Evolutionary conservation across 305 asterid genomes (phyloP), one percentile per base, ranked within the genome.

Genomic region (Fraxinus platypoda): DNA sequence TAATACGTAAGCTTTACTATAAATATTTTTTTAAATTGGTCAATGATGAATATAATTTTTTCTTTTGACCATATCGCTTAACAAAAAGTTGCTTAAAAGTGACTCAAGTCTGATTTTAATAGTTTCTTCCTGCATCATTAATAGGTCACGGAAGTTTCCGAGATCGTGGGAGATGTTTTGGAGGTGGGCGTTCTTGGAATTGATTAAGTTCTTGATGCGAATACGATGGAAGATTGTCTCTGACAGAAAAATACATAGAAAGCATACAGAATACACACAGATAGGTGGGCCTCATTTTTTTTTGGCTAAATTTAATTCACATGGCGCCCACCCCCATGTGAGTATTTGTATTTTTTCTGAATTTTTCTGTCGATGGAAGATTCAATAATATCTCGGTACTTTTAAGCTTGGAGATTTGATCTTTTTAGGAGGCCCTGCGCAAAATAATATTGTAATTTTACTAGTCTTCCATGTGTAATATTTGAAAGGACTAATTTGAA

Each of bases 131-230:
- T 35, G 33, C 46, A 66, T 84, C 25, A 78, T 86, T 21, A 64
- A 77, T 77, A 91, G 95, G 91, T 30, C 90, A 76, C 3, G 95
- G 94, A 21, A 87, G 94, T 30, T 87, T 89, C 74, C 89, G 94
- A 73, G 94, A 92, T 83, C 91, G 97, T 46, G 97, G 95, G 54
- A 87, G 97, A 85, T 93, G 97, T 66, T 90, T 86, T 4, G 93
- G 96, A 0, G 80, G 92, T 30, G 93, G 93, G 13, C 90, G 95
- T 68, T 81, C 92, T 57, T 92, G 93, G 97, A 91, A 84, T 89
- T 93, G 85, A 84, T 23, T 76, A 26, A 26, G 8, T 62, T 6
- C 71, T 19, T 19, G 30, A n/a, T n/a, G n/a, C n/a, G n/a, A n/a
- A n/a, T n/a, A n/a, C n/a, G n/a, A n/a, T n/a, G n/a, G n/a, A n/a